These are phyloP conservation scores for Saccharomycopsis amapae DNA, from an alignment of 805 yeast species.

Conservation along the genomic window DNA sequence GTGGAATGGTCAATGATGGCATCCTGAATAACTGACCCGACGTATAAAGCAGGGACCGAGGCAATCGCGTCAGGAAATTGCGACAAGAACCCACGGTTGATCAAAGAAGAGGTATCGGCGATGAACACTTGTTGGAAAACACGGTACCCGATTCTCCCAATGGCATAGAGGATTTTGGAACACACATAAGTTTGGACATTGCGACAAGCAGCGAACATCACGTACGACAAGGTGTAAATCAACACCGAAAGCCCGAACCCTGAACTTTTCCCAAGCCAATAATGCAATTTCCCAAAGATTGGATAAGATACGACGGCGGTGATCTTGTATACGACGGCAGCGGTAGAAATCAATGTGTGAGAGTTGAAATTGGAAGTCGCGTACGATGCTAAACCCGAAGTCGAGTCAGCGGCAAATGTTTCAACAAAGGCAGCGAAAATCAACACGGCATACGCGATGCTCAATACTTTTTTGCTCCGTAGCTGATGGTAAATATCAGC, in stretches of 20 bases:
- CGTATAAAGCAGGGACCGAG: slow-evolving; percentile 27
- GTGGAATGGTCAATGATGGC: slow-evolving; percentile 29
- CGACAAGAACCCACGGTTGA: slow-evolving; percentile 33
- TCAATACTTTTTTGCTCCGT: slow-evolving; percentile 24
- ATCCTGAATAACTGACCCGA: slow-evolving; percentile 28
- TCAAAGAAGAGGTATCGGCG: slow-evolving; percentile 34
- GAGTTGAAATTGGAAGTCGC: slow-evolving; percentile 34
- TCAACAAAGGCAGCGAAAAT: slow-evolving; percentile 28
- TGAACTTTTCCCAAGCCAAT: slow-evolving; percentile 33
- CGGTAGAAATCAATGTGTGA: slow-evolving; percentile 34
- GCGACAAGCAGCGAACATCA: slow-evolving; percentile 31
- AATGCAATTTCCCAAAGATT: slow-evolving; percentile 33
- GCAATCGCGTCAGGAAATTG: slow-evolving; percentile 31
- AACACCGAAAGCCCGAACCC: slow-evolving; percentile 31
- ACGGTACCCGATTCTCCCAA: slow-evolving; percentile 34
- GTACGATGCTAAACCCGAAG: slow-evolving; percentile 25
- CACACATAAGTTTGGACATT: slow-evolving; percentile 29
- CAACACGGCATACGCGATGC: slow-evolving; percentile 25
- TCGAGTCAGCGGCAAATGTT: slow-evolving; percentile 27
- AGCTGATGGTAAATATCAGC: slow-evolving; percentile 8
- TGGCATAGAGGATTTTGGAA: slow-evolving; percentile 32
- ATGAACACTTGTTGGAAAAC: slow-evolving; percentile 32
- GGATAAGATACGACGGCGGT: slow-evolving; percentile 33
- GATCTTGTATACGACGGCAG: slow-evolving; percentile 33
- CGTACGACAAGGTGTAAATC: slow-evolving; percentile 29